A percentile compares a stretch with the other conserved stretches of the same genome.
Conservation (phyloP, 2,329 filamentous ascomycete genomes). For the Claviceps digitariae region DNA sequence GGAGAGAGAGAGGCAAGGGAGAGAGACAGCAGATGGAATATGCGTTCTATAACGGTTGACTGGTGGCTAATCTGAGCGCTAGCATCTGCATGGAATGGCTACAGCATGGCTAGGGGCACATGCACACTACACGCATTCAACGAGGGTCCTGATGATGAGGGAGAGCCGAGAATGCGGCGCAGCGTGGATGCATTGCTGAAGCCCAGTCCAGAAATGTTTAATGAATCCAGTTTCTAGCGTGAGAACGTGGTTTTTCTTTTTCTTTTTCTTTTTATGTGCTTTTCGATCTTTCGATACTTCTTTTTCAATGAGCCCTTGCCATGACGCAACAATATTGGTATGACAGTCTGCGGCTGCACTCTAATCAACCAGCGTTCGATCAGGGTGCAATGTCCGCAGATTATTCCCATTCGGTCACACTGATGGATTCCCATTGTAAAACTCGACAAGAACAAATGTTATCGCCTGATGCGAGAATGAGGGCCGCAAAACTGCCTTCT, state of each 20-base stretch:
- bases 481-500: no score
- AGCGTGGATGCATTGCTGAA: slow-evolving; percentile 48
- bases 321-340: no score
- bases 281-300: no score
- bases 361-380: no score
- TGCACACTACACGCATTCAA: slow-evolving; percentile 71
- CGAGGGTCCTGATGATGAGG: slow-evolving; percentile 48
- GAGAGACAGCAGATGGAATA: not conserved
- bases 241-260: not conserved
- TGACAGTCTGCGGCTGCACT: no score
- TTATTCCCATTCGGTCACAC: no score
- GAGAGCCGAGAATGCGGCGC: slow-evolving; percentile 42
- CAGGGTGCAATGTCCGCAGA: no score
- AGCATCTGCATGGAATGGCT: slow-evolving; percentile 78
- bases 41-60: not conserved
- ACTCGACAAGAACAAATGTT: no score
- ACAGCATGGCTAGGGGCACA: slow-evolving; percentile 57
- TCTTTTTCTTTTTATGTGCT: not conserved
- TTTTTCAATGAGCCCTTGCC: no score
- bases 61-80: not conserved
- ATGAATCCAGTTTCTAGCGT: slow-evolving; percentile 1
- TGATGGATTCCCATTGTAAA: no score
- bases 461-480: no score
- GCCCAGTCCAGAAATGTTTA: slow-evolving; percentile 17
- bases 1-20: no score